Evolutionary conservation across 345 rosid species (phyloP).

Genomic region (Boechera divaricarpa): DNA sequence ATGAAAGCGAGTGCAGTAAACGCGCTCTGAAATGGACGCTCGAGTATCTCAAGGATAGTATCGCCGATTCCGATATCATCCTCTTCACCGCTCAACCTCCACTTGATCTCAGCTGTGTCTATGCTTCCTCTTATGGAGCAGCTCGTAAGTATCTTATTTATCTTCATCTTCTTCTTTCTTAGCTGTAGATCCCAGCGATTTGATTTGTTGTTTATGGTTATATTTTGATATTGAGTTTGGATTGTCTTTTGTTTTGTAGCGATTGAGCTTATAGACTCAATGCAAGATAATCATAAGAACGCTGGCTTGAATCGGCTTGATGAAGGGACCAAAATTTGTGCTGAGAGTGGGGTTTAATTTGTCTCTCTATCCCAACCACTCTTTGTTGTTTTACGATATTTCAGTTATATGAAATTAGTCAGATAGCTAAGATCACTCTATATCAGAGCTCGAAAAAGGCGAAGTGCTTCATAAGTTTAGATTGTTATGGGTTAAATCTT

Average conservation of each 20-base stretch:
- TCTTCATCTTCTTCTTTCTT: neutral
- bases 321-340: constrained; percentile 58
- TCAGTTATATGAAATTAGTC: neutral
- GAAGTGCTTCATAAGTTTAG: too few relatives aligned
- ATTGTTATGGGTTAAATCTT: too few relatives aligned
- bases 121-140: constrained; percentile 63
- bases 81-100: constrained; percentile 63
- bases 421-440: neutral
- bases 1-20: constrained; percentile 76
- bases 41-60: constrained; percentile 48
- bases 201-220: neutral
- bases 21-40: constrained; percentile 71
- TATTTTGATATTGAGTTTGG: neutral
- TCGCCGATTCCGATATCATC: constrained; percentile 55
- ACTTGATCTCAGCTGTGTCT: constrained; percentile 50
- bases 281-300: constrained; percentile 62
- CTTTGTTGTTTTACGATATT: neutral
- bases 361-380: too few relatives aligned
- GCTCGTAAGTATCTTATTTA: constrained; percentile 50
- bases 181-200: neutral
- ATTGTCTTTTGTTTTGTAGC: constrained; percentile 46
- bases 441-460: too few relatives aligned
- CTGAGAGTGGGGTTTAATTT: constrained; percentile 54
- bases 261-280: constrained; percentile 52
- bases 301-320: constrained; percentile 45